Conservation (phyloP, 2,329 filamentous ascomycete genomes). For the Exserohilum turcica region DNA sequence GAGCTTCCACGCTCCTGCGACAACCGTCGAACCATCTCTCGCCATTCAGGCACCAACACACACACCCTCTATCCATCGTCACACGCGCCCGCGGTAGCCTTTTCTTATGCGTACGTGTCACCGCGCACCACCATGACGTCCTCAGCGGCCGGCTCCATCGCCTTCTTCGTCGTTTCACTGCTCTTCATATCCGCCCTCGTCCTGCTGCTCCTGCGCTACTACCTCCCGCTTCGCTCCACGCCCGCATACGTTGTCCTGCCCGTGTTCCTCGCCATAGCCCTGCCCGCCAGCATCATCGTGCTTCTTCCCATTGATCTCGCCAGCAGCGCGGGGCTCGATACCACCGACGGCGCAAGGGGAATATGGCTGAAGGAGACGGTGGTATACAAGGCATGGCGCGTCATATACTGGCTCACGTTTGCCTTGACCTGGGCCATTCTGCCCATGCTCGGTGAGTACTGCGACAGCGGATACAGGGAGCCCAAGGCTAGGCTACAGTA, state of each 20-base stretch:
- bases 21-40: conserved; percentile 8
- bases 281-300: conserved; percentile 88
- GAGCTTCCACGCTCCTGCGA: conserved; percentile 10
- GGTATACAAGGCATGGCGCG: conserved; percentile 87
- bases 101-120: conserved; percentile 23
- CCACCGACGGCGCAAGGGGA: conserved; percentile 70
- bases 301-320: conserved; percentile 95
- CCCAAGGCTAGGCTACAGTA: conserved; percentile 80
- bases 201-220: conserved; percentile 84
- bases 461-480: conserved; percentile 90
- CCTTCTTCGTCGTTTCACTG: conserved; percentile 77
- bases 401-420: conserved; percentile 97
- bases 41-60: conserved; percentile 7
- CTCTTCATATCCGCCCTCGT: conserved; percentile 75
- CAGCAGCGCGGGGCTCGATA: conserved; percentile 74
- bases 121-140: conserved; percentile 48
- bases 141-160: conserved; percentile 75
- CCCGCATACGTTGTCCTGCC: conserved; percentile 88
- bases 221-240: conserved; percentile 86
- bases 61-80: neutral
- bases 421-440: conserved; percentile 93
- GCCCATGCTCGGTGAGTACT: conserved; percentile 90
- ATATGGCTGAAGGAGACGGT: conserved; percentile 84
- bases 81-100: conserved; percentile 3
- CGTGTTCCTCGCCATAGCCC: conserved; percentile 92